Base-by-base conservation (phyloP, 1,139 yeast species). In the Hansenula lynferdii region DNA sequence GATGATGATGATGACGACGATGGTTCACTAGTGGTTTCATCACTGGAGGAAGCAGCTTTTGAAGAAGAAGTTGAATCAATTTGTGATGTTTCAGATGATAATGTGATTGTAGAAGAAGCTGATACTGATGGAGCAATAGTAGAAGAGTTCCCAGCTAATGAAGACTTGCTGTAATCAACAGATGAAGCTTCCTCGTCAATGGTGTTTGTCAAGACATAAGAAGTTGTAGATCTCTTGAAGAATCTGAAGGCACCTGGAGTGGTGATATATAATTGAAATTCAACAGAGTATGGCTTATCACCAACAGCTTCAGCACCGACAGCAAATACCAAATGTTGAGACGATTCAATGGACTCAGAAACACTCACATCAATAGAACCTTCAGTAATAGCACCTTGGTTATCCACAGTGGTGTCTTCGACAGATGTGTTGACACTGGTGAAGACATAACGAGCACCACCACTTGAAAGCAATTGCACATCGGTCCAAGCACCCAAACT, bases 231-330 rank as follows among this genome's bases (percentile, higher is more conserved):
- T 42, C 53, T 43, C 45, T 44, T 50, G 33, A 44, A 41, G 31
- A 50, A 37, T 42, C 39, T 48, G 43, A 43, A 43, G 38, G 38
- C 44, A 38, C 43, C 51, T 44, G 51, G 50, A 21, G 49, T 46
- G 31, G 47, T 42, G 35, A 49, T 28, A n/a, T 45, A 23, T 19
- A 49, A 37, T 14, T 35, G 8, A 34, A 47, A 45, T n/a, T 12
- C n/a, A 38, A 33, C 28, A 28, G 39, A 7, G 50, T 48, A 50
- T 43, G 53, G 53, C 42, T 43, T 45, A 34, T 33, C 34, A 36
- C 37, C 42, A 32, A 44, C 41, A 21, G 54, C 52, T 30, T 34
- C 32, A 22, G 48, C 37, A 35, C 14, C 35, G 31, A 45, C 26
- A 14, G 29, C n/a, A 35, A 43, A 38, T 11, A 31, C 17, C 12